These are phyloP conservation scores for Sambucus nigra DNA, from an alignment of 129 eudicot genomes.

Conservation along the genomic window DNA sequence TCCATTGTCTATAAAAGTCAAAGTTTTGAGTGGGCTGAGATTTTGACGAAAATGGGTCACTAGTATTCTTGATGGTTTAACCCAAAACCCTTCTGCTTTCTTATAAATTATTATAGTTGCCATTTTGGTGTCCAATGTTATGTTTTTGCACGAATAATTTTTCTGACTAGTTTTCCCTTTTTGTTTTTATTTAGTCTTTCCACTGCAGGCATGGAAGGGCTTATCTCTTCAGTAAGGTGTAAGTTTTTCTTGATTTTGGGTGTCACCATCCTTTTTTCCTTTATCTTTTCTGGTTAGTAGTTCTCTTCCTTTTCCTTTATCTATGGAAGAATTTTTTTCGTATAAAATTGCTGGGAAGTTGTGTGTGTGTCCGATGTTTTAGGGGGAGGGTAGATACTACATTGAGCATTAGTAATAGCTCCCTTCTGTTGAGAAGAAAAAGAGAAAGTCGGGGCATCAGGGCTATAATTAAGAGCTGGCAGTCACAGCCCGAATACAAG, in stretches of 20 bases:
- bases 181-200: conserved; percentile 55
- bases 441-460: too few species aligned
- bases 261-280: conserved; percentile 1
- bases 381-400: too few species aligned
- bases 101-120: neutral
- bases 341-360: too few species aligned
- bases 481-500: too few species aligned
- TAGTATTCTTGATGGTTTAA: neutral
- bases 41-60: neutral
- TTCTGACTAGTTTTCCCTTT: conserved; percentile 25
- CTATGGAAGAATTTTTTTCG: neutral
- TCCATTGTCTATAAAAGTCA: neutral
- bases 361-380: too few species aligned
- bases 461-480: too few species aligned
- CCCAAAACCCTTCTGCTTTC: conserved; percentile 1
- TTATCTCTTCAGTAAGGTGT: conserved; percentile 97
- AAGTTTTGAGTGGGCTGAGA: neutral
- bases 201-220: conserved; percentile 95
- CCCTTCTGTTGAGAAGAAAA: too few species aligned
- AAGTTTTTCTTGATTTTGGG: conserved; percentile 45
- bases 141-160: neutral
- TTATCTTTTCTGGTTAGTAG: neutral
- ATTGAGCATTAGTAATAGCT: too few species aligned
- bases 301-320: neutral
- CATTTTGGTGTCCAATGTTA: neutral